phyloP scores from a whole-genome alignment of 768 basidiomycete genomes.

The Inosperma sp. region DNA sequence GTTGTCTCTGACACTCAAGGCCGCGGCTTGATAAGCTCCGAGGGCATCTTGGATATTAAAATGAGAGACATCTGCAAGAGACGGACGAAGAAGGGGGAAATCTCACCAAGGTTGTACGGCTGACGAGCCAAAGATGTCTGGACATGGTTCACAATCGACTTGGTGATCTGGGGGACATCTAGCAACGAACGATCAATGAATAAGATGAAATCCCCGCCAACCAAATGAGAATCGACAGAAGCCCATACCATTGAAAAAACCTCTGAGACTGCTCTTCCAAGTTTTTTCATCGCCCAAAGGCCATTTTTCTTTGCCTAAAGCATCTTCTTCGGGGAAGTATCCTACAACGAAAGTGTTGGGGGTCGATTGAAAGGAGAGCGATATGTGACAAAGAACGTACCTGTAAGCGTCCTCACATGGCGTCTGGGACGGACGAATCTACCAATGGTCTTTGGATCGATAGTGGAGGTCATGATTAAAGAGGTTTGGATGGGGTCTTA shows the following conservation, averaged over 20 bases:
- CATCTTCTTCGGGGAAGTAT: slow-evolving; percentile 75
- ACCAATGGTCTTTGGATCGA: slow-evolving; percentile 65
- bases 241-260: slow-evolving; percentile 43
- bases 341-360: slow-evolving; percentile 37
- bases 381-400: slow-evolving; percentile 29
- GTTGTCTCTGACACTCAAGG: slow-evolving; percentile 83
- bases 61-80: slow-evolving; percentile 1
- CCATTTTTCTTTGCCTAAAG: slow-evolving; percentile 78
- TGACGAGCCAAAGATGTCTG: slow-evolving; percentile 89
- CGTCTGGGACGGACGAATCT: slow-evolving; percentile 52
- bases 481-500: too few relatives aligned
- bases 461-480: slow-evolving; percentile 55
- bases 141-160: slow-evolving; percentile 75
- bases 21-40: slow-evolving; percentile 89
- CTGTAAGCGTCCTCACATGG: slow-evolving; percentile 67
- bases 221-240: neutral
- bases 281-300: slow-evolving; percentile 71
- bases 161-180: slow-evolving; percentile 64
- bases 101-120: slow-evolving; percentile 75
- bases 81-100: too few relatives aligned
- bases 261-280: slow-evolving; percentile 64
- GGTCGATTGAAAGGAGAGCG: neutral
- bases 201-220: neutral
- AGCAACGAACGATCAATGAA: slow-evolving; percentile 1
- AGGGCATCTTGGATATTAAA: slow-evolving; percentile 48